These are phyloP conservation scores for Trypanosoma cruzi DNA, from an alignment of 208 protist genomes.

Conservation along the genomic window DNA sequence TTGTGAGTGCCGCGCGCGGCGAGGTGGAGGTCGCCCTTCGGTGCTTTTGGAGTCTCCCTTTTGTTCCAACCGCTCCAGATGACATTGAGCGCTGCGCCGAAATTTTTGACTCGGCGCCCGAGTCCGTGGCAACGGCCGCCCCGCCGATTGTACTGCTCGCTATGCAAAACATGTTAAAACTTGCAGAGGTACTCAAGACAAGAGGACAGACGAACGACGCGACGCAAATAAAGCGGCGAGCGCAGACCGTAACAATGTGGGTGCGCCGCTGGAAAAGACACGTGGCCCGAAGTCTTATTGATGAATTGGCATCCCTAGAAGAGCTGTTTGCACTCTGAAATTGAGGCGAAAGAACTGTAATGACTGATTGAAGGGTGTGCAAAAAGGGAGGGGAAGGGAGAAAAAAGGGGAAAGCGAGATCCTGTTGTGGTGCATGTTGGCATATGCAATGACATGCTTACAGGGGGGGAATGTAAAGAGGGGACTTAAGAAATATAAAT, in stretches of 20 bases:
- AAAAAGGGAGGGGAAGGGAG: not conserved
- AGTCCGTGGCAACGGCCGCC: slow-evolving; percentile 27
- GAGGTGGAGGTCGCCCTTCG: slow-evolving; percentile 45
- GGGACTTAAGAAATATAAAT: not conserved
- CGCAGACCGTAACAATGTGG: slow-evolving; percentile 54
- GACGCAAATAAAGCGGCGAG: slow-evolving; percentile 36
- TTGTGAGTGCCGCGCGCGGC: slow-evolving; percentile 32
- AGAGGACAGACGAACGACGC: slow-evolving; percentile 8
- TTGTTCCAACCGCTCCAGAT: slow-evolving; percentile 41
- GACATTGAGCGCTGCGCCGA: slow-evolving; percentile 30
- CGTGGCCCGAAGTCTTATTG: slow-evolving; percentile 29
- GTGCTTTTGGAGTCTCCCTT: slow-evolving; percentile 55
- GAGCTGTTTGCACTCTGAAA: slow-evolving; percentile 14
- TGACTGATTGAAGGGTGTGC: not conserved
- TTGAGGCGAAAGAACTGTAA: not conserved
- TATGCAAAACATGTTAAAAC: slow-evolving; percentile 26
- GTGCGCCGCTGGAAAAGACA: slow-evolving; percentile 50
- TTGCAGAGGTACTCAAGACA: slow-evolving; percentile 26
- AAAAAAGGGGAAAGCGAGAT: no score
- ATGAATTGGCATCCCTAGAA: slow-evolving; percentile 26
- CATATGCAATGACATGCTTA: not conserved
- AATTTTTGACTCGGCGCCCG: slow-evolving; percentile 30
- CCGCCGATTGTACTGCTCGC: slow-evolving; percentile 41
- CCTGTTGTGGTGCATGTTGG: not conserved
- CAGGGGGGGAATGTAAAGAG: slow-evolving; percentile 3